Evolutionary conservation across 1,284 basidiomycete species (phyloP).

Genomic region (Limonomyces culmigenus): DNA sequence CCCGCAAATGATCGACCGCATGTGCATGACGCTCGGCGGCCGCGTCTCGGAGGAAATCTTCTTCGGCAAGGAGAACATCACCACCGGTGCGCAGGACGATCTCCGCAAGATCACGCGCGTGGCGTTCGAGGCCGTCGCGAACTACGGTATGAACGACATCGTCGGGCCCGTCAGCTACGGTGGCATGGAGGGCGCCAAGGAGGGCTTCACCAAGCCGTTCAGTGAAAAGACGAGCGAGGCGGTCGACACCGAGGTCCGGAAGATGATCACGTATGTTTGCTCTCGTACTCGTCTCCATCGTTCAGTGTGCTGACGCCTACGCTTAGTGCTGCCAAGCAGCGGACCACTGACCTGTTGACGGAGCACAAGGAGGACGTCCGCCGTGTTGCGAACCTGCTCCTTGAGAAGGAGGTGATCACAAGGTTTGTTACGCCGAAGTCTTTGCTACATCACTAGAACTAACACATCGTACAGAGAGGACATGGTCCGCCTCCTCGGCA

Average conservation of each 20-base stretch:
- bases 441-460: not conserved
- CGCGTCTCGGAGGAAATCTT: slow-evolving; percentile 98
- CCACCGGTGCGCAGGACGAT: slow-evolving; percentile 95
- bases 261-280: slow-evolving; percentile 72
- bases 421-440: slow-evolving; percentile 29
- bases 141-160: slow-evolving; percentile 90
- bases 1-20: slow-evolving; percentile 87
- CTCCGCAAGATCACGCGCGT: slow-evolving; percentile 96
- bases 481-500: slow-evolving; percentile 76
- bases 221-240: slow-evolving; percentile 94
- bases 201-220: slow-evolving; percentile 94
- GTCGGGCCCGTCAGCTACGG: slow-evolving; percentile 97
- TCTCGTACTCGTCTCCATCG: not conserved
- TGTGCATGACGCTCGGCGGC: slow-evolving; percentile 99
- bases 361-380: slow-evolving; percentile 82
- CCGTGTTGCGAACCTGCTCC: slow-evolving; percentile 80
- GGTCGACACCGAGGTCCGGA: slow-evolving; percentile 82
- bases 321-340: slow-evolving; percentile 67
- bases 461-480: slow-evolving; percentile 39
- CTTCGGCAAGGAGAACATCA: slow-evolving; percentile 86
- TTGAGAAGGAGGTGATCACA: slow-evolving; percentile 92
- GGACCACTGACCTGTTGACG: slow-evolving; percentile 73
- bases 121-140: slow-evolving; percentile 91
- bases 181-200: slow-evolving; percentile 65
- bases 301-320: slow-evolving; percentile 2